phyloP scores from a whole-genome alignment of 345 rosid genomes.

The Lumnitzera racemosa region DNA sequence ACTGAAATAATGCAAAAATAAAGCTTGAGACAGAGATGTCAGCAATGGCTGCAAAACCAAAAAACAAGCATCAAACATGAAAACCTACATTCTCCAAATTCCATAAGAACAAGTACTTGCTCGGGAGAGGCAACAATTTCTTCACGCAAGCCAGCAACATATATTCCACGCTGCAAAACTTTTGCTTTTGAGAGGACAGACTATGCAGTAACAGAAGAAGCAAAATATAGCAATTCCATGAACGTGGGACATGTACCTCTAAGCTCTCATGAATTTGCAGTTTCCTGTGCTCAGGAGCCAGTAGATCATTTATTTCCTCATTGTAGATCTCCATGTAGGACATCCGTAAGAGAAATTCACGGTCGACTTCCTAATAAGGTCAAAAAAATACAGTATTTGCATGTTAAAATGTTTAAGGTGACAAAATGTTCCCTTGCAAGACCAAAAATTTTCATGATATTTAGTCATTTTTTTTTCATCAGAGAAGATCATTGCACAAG shows the following conservation, averaged over 20 bases:
- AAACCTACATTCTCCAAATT: slow-evolving; percentile 74
- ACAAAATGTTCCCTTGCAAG: neutral
- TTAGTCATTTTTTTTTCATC: no score
- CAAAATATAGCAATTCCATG: neutral
- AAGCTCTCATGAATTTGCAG: slow-evolving; percentile 86
- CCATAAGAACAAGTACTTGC: slow-evolving; percentile 89
- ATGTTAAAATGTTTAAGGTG: neutral
- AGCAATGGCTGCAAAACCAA: neutral
- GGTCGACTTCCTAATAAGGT: slow-evolving; percentile 41
- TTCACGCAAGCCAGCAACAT: slow-evolving; percentile 93
- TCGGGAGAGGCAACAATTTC: slow-evolving; percentile 89
- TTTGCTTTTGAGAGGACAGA: slow-evolving; percentile 10
- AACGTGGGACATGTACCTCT: slow-evolving; percentile 40
- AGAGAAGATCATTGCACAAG: no score
- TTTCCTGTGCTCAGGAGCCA: slow-evolving; percentile 91
- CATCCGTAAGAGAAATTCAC: slow-evolving; percentile 93
- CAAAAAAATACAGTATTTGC: neutral
- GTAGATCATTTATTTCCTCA: slow-evolving; percentile 84
- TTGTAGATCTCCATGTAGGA: slow-evolving; percentile 94
- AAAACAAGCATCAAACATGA: neutral
- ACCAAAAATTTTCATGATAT: neutral
- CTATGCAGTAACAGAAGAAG: neutral
- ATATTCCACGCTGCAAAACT: slow-evolving; percentile 68
- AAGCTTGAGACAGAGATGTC: neutral
- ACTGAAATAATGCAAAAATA: neutral